A percentile compares a stretch with the other conserved stretches of the same genome.
Evolutionary conservation across 2,329 filamentous ascomycete species (phyloP).

Genomic region (Pseudogymnoascus sp.): DNA sequence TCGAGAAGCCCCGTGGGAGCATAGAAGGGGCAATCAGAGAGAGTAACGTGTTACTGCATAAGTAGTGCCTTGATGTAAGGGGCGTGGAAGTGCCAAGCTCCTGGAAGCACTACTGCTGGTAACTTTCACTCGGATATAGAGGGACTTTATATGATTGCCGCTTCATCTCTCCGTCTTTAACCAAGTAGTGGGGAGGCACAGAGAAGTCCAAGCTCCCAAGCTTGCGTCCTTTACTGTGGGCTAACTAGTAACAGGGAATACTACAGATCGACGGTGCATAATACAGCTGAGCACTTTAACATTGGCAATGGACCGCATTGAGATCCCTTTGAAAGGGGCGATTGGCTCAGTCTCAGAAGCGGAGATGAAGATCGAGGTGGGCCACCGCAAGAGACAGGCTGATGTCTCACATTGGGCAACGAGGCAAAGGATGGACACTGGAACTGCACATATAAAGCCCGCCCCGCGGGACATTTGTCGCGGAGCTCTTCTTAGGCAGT

Average conservation of each 20-base stretch:
- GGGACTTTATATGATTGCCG: neutral
- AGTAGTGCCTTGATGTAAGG: neutral
- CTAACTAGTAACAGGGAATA: neutral
- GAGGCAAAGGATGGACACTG: neutral
- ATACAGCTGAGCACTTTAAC: neutral
- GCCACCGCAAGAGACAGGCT: neutral
- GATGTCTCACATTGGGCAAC: neutral
- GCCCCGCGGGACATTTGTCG: neutral
- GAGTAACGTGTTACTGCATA: neutral
- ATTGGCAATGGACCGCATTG: conserved; percentile 1
- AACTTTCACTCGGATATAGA: neutral
- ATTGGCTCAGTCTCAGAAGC: neutral
- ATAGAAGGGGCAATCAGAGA: neutral
- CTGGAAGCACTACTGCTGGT: neutral
- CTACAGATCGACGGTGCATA: neutral
- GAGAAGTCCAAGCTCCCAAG: neutral
- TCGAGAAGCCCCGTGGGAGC: neutral
- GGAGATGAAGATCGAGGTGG: neutral
- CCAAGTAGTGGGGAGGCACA: neutral
- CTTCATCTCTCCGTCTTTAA: neutral
- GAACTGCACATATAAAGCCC: neutral
- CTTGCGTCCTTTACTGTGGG: neutral
- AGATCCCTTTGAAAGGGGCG: neutral
- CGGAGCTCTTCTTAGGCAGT: neutral
- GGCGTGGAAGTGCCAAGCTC: neutral